phyloP scores from a whole-genome alignment of 2,329 filamentous ascomycete species.

The Pseudopyricularia cyperi region DNA sequence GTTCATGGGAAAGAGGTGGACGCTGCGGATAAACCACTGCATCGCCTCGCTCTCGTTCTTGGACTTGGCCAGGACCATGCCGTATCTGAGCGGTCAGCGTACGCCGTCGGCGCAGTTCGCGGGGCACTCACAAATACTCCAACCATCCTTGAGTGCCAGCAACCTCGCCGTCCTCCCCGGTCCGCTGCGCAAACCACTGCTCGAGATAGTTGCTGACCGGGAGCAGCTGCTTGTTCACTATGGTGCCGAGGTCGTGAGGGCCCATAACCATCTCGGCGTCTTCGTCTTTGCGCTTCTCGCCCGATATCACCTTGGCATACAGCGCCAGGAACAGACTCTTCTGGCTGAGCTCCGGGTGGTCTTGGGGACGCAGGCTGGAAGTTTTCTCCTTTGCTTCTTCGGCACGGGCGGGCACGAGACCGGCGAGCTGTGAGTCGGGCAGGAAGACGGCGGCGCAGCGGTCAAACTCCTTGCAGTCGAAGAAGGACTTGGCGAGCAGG shows the following conservation, averaged over 20 bases:
- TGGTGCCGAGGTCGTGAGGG: constrained; percentile 74
- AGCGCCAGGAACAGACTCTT: constrained; percentile 85
- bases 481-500: constrained; percentile 82
- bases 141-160: constrained; percentile 76
- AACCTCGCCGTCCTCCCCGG: constrained; percentile 42
- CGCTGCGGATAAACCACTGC: constrained; percentile 75
- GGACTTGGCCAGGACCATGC: constrained; percentile 76
- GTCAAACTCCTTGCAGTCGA: constrained; percentile 91
- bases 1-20: constrained; percentile 85
- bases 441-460: constrained; percentile 84
- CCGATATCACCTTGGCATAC: constrained; percentile 85
- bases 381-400: neutral
- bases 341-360: constrained; percentile 57
- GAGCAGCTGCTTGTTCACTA: constrained; percentile 73
- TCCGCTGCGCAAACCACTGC: constrained; percentile 63
- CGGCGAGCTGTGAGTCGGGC: constrained; percentile 63
- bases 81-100: constrained; percentile 42
- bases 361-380: constrained; percentile 5
- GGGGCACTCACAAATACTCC: constrained; percentile 53
- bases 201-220: constrained; percentile 64
- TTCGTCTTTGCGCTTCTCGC: constrained; percentile 92
- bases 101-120: neutral
- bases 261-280: constrained; percentile 96
- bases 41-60: constrained; percentile 81
- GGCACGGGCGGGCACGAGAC: constrained; percentile 35